A percentile compares a stretch with the other conserved stretches of the same genome.
Evolutionary conservation across 176 grass and related monocot species (phyloP).

Genomic region (Aegilops tauschii): DNA sequence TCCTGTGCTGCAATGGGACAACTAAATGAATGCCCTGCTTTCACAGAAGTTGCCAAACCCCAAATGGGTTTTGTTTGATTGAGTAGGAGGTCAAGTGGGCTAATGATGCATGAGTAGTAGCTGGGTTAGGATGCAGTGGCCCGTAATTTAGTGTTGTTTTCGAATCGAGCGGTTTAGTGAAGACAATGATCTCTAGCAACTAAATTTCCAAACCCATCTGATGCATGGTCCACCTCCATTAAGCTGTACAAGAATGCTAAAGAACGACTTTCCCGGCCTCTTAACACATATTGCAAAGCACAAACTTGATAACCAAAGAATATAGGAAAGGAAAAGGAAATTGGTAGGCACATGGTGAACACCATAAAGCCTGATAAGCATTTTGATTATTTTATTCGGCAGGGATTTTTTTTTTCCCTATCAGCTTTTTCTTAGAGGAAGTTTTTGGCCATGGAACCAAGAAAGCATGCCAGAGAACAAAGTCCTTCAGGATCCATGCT

Average conservation of each 20-base stretch:
- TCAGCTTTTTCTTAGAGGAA: not conserved
- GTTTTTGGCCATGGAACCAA: not conserved
- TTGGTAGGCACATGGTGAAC: not conserved
- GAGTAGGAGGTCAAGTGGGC: slow-evolving; percentile 28
- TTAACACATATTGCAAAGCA: not conserved
- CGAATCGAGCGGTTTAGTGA: slow-evolving; percentile 35
- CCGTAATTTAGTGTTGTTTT: slow-evolving; percentile 32
- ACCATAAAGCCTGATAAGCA: not conserved
- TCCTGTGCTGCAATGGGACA: slow-evolving; percentile 39
- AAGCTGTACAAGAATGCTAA: slow-evolving; percentile 21
- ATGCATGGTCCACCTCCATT: slow-evolving; percentile 22
- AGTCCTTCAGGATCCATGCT: slow-evolving; percentile 5
- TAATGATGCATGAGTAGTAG: slow-evolving; percentile 37
- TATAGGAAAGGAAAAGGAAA: not conserved
- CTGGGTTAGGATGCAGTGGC: slow-evolving; percentile 16
- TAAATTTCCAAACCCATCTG: slow-evolving; percentile 25
- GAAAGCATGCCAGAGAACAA: not conserved
- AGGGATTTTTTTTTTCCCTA: no score
- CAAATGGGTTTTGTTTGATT: slow-evolving; percentile 38
- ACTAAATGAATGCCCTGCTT: slow-evolving; percentile 36
- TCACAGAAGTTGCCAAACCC: slow-evolving; percentile 53
- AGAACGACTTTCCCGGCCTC: slow-evolving; percentile 18
- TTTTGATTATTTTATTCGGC: not conserved
- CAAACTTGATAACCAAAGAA: not conserved
- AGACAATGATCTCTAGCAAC: slow-evolving; percentile 44